Base-by-base conservation (phyloP, 257 asterid species). In the Solanum dulcamara region DNA sequence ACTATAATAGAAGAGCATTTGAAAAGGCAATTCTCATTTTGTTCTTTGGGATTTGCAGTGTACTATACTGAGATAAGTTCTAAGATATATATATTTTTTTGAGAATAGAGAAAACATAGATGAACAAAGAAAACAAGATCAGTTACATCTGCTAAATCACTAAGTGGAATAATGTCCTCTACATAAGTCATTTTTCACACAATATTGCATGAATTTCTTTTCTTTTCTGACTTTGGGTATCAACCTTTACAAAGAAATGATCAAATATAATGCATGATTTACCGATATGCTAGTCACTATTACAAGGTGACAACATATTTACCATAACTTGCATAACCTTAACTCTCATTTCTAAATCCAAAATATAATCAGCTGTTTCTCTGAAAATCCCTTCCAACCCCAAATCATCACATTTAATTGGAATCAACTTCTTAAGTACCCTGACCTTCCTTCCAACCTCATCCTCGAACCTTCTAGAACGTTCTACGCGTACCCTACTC, bases 341-440 rank as follows among this genome's bases (percentile, higher is more conserved):
- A 48, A 90, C 92, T 81, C 93, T 90, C 88, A 86, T 90, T 80
- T 93, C 88, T 55, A 94, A 88, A 20, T 90, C 92, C 86, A 90
- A 5, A 38, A 94, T 91, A 46, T 94, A 94, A 84, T 94, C 92
- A 9, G 97, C 91, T 0, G 98, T 91, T 72, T 94, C 94, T 28
- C 71, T 80, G 75, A 93, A 90, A 66, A 93, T 88, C 77, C 88
- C 37, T 44, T 92, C 98, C 68, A 91, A 83, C 8, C 87, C 93
- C 85, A 70, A 84, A 33, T 89, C 88, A n/a, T 87, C 89, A 70
- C 91, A 66, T 37, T 89, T 89, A 10, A 59, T 59, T 17, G 98
- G 97, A 22, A 94, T 82, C 80, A 94, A 87, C 83, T 89, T 94
- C 87, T 93, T 94, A 80, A 93, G 88, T 42, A 77, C 81, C 81